phyloP scores from a whole-genome alignment of 2,329 filamentous ascomycete genomes.

The Rugonectria rugulosa region DNA sequence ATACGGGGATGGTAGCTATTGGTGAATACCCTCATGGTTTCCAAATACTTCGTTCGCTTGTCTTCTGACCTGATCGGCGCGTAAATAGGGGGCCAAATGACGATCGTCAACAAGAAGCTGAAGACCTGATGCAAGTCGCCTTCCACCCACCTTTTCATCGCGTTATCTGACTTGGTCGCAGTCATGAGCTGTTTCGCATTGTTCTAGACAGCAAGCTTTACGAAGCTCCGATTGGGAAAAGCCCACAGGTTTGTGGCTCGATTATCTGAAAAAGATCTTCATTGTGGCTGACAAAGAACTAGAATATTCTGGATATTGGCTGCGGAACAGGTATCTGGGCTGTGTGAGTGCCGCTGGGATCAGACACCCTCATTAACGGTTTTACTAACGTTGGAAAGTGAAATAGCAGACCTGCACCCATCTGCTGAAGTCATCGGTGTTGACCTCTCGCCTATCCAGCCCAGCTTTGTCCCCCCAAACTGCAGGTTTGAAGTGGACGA shows the following conservation, averaged over 20 bases:
- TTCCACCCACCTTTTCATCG: rapidly evolving
- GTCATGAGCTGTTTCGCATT: conserved; percentile 40
- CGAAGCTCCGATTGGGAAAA: conserved; percentile 42
- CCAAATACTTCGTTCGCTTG: neutral
- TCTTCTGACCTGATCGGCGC: too few species aligned
- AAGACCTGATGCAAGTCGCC: conserved; percentile 36
- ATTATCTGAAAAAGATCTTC: neutral
- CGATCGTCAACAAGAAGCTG: conserved; percentile 38
- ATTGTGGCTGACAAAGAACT: too few species aligned
- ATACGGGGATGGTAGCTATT: conserved; percentile 53
- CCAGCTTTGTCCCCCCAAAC: conserved; percentile 65
- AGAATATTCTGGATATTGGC: conserved; percentile 44
- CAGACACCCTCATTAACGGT: neutral
- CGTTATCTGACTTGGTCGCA: too few species aligned
- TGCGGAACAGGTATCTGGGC: conserved; percentile 50
- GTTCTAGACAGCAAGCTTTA: conserved; percentile 42
- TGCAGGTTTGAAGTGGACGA: conserved; percentile 72
- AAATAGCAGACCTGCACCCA: conserved; percentile 51
- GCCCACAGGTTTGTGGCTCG: conserved; percentile 33
- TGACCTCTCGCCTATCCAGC: conserved; percentile 67
- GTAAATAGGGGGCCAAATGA: conserved; percentile 42
- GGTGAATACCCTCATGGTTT: conserved; percentile 3
- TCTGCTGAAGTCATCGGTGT: conserved; percentile 58
- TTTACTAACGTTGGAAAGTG: too few species aligned
- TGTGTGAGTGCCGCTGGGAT: conserved; percentile 33